Conservation (phyloP, 2,329 filamentous ascomycete genomes). For the Colletotrichum lentis region DNA sequence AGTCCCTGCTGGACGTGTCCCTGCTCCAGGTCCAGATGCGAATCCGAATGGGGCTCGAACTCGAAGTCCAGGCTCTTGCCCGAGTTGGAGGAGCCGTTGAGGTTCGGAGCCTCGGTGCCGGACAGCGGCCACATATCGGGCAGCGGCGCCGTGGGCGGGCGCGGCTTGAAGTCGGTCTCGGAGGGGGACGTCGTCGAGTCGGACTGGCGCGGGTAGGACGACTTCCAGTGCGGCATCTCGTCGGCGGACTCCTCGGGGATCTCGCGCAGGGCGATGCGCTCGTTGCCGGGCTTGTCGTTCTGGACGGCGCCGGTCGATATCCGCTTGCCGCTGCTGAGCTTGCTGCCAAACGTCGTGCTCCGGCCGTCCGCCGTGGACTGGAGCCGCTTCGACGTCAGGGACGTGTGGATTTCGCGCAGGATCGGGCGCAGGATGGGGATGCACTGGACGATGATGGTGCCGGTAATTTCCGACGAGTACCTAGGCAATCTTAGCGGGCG, state of each 20-base stretch:
- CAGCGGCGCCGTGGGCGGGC: constrained; percentile 31
- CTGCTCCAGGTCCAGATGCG: constrained; percentile 17
- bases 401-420: constrained; percentile 43
- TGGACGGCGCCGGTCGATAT: constrained; percentile 17
- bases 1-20: constrained; percentile 18
- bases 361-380: constrained; percentile 33
- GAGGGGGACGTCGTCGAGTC: constrained; percentile 9
- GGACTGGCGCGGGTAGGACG: background rate
- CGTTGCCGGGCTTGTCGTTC: constrained; percentile 28
- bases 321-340: constrained; percentile 34
- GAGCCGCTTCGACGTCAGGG: constrained; percentile 37
- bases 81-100: constrained; percentile 20
- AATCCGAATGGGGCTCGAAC: background rate
- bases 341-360: constrained; percentile 32
- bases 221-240: constrained; percentile 13
- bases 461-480: constrained; percentile 61
- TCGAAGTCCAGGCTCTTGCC: constrained; percentile 26
- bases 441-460: constrained; percentile 64
- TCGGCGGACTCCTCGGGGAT: constrained; percentile 34
- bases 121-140: constrained; percentile 34
- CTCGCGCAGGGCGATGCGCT: constrained; percentile 37
- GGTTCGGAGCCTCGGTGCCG: constrained; percentile 16
- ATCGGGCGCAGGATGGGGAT: constrained; percentile 61
- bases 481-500: constrained; percentile 32
- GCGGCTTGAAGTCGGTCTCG: constrained; percentile 24